Conservation (phyloP, 805 yeast genomes). For the Kazachstania viticola region DNA sequence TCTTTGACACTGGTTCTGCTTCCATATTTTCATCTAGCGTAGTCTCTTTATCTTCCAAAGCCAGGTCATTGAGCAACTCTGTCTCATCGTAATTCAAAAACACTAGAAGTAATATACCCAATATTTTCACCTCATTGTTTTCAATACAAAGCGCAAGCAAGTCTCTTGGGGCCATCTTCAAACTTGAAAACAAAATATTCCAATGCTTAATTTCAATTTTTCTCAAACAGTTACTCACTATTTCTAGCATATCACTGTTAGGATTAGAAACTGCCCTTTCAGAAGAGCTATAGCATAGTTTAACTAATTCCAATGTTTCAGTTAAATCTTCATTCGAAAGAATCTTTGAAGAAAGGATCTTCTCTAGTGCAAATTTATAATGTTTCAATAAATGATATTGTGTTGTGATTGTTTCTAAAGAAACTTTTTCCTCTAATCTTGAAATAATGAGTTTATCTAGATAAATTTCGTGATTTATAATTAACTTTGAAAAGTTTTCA, state of each 20-base stretch:
- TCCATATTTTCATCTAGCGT: neutral
- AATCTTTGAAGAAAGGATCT: conserved; percentile 20
- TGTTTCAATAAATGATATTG: conserved; percentile 17
- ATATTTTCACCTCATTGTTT: conserved; percentile 20
- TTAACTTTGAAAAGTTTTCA: conserved; percentile 10
- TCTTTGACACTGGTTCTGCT: conserved; percentile 5
- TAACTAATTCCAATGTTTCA: conserved; percentile 15
- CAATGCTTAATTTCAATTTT: conserved; percentile 26
- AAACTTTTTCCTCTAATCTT: conserved; percentile 7
- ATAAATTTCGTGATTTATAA: conserved; percentile 19
- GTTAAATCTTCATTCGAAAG: conserved; percentile 15
- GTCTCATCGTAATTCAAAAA: conserved; percentile 23
- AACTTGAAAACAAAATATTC: conserved; percentile 17
- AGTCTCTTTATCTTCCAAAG: neutral
- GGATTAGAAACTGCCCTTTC: conserved; percentile 3
- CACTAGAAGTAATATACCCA: conserved; percentile 23
- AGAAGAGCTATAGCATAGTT: conserved; percentile 9
- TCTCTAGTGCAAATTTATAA: conserved; percentile 26
- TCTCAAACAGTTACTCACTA: conserved; percentile 26
- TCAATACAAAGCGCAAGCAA: conserved; percentile 22
- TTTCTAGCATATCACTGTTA: conserved; percentile 16
- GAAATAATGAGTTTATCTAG: conserved; percentile 20
- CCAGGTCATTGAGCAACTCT: conserved; percentile 11
- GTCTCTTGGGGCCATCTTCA: conserved; percentile 23
- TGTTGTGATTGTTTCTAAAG: conserved; percentile 12